These are phyloP conservation scores for Fusarium solani-melongenae DNA, from an alignment of 2,329 filamentous ascomycete genomes.

Conservation along the genomic window DNA sequence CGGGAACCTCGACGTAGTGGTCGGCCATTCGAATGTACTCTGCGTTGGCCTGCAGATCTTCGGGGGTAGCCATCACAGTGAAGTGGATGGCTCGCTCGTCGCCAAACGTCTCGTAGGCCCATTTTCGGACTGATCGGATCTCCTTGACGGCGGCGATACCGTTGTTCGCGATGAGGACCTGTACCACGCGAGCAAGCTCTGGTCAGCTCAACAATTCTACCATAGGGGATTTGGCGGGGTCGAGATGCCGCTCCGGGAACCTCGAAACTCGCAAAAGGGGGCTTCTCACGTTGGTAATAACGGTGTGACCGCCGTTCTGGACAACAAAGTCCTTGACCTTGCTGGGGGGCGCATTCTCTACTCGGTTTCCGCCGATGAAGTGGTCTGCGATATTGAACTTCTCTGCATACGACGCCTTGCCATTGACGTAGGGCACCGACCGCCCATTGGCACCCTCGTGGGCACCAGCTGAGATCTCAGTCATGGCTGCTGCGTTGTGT, in stretches of 20 bases:
- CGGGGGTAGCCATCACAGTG: conserved; percentile 99
- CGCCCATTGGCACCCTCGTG: conserved; percentile 57
- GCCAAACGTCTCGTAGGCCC: conserved; percentile 99
- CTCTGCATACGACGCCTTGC: conserved; percentile 77
- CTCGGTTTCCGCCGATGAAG: conserved; percentile 94
- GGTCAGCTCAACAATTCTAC: conserved; percentile 24
- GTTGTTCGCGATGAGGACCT: conserved; percentile 99
- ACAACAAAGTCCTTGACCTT: conserved; percentile 97
- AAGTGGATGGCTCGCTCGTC: conserved; percentile 99
- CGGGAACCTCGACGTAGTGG: conserved; percentile 98
- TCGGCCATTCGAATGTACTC: conserved; percentile 99
- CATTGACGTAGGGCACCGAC: conserved; percentile 65
- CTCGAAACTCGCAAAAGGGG: background rate
- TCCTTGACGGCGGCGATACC: conserved; percentile 99
- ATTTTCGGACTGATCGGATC: conserved; percentile 99
- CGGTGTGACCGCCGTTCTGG: conserved; percentile 90
- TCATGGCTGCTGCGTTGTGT: conserved; percentile 55
- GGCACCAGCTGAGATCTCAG: conserved; percentile 56
- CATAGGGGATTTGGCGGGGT: conserved; percentile 9
- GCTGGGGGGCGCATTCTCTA: conserved; percentile 83
- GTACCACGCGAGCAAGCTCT: conserved; percentile 12
- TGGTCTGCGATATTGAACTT: conserved; percentile 88
- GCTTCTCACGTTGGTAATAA: conserved; percentile 90
- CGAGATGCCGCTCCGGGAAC: background rate
- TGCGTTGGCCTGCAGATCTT: conserved; percentile 96